Evolutionary conservation across 2,329 filamentous ascomycete genomes (phyloP).

Genomic region (Phialemoniopsis sp.): DNA sequence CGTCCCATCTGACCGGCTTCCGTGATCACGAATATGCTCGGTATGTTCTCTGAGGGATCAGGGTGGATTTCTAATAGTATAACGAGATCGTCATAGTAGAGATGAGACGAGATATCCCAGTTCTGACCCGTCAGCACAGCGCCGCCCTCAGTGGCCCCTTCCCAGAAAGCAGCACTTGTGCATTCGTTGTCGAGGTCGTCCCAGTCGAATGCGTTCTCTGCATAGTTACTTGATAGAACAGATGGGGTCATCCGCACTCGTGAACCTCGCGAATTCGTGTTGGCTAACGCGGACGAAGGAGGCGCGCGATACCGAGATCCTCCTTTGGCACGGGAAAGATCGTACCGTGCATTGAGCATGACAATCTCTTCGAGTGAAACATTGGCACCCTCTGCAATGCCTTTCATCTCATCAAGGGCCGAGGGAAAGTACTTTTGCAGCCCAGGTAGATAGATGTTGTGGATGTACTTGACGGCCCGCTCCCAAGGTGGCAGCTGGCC

Average conservation of each 20-base stretch:
- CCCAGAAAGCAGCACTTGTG: slow-evolving; percentile 9
- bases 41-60: slow-evolving; percentile 8
- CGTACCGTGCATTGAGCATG: slow-evolving; percentile 16
- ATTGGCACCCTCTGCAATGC: slow-evolving; percentile 16
- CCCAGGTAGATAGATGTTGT: slow-evolving; percentile 14
- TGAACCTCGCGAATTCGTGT: no score
- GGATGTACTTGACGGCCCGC: slow-evolving; percentile 9
- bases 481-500: slow-evolving; percentile 12
- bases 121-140: slow-evolving; percentile 9
- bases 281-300: no score
- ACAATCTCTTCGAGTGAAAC: slow-evolving; percentile 14
- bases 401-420: slow-evolving; percentile 10
- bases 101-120: slow-evolving; percentile 11
- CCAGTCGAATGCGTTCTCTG: neutral
- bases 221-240: no score
- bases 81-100: slow-evolving; percentile 15
- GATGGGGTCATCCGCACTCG: no score
- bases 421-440: slow-evolving; percentile 12
- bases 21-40: slow-evolving; percentile 17
- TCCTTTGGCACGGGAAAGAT: slow-evolving; percentile 9
- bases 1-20: slow-evolving; percentile 22
- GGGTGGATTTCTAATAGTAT: slow-evolving; percentile 18
- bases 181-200: slow-evolving; percentile 7
- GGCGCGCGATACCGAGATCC: no score
- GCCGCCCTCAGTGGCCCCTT: slow-evolving; percentile 3